Evolutionary conservation across 208 protist species (phyloP), one percentile per base, ranked within the genome.

Genomic region (Trypanosoma vivax): DNA sequence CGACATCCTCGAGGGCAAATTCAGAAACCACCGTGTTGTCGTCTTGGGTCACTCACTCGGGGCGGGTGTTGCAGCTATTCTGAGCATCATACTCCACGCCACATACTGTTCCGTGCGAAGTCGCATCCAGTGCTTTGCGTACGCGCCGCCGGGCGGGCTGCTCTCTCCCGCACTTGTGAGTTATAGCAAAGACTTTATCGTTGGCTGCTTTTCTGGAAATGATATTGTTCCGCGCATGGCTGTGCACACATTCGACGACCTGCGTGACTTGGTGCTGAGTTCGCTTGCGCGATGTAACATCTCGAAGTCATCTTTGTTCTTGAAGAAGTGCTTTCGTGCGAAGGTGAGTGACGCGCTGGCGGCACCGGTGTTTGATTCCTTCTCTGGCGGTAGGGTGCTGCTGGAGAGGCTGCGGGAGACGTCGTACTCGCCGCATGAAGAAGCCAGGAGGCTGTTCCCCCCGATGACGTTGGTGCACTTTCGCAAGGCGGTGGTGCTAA

Each of bases 41-140:
- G 49, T 95, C 1, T 41, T 95, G 1, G 88, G 88, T 18, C 88
- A 95, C 66, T 95, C 88, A 1, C 76, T 95, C 27, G 88, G 88
- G 23, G 88, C 79, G 11, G 88, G 84, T 5, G 79, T 89, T 14
- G 76, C 79, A 2, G 52, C 84, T 5, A 70, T 95, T 19, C 57
- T 95, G 24, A 72, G 78, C 7, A 79, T 74, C 21, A 27, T 91
- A 28, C 28, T 95, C 19, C 78, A 67, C 60, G 79, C 78, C 14
- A 62, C 69, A 9, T 25, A 72, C 9, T 45, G 52, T 16, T 58
- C 16, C 23, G 40, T 94, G 37, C 80, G 83, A 2, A 24, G 30
- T 7, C 87, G 87, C 1, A 58, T 94, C 45, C 68, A 61, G 2
- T 83, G 80, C 50, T 56, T 91, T 25, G 87, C 87, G 3, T 94